phyloP scores from a whole-genome alignment of 257 asterid genomes.

The Solanum stenotomum region DNA sequence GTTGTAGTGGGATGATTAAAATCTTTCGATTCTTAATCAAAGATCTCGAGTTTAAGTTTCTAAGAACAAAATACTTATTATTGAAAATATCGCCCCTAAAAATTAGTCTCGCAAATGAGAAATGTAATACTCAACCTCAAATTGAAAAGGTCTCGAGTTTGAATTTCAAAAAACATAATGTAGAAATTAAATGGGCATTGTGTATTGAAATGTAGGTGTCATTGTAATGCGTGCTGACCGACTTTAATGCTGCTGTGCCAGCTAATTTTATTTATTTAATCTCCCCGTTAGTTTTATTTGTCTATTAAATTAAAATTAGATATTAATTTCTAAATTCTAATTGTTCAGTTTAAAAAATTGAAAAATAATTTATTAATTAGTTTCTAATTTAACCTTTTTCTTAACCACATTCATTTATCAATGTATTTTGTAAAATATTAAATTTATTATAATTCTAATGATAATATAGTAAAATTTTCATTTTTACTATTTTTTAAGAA shows the following conservation, averaged over 20 bases:
- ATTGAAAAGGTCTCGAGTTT: rapidly evolving
- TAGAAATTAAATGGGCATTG: background rate
- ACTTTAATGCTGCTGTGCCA: background rate
- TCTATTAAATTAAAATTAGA: too few species aligned
- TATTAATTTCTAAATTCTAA: too few species aligned
- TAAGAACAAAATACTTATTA: rapidly evolving
- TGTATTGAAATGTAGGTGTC: background rate
- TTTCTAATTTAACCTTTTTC: too few species aligned
- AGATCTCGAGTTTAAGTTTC: rapidly evolving
- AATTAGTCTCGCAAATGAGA: rapidly evolving
- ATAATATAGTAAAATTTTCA: too few species aligned
- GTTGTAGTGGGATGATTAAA: rapidly evolving
- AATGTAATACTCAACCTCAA: too few species aligned
- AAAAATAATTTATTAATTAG: too few species aligned
- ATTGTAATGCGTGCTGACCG: background rate
- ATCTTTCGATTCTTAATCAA: rapidly evolving
- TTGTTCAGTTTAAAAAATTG: background rate
- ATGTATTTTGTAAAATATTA: too few species aligned
- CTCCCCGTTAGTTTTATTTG: background rate
- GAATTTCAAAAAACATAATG: rapidly evolving
- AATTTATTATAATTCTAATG: too few species aligned
- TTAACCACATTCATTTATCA: background rate
- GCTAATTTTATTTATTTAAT: background rate
- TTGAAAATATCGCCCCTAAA: too few species aligned
- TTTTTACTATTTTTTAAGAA: too few species aligned